Evolutionary conservation across 345 rosid species (phyloP).

Genomic region (Eutrema heterophyllum): DNA sequence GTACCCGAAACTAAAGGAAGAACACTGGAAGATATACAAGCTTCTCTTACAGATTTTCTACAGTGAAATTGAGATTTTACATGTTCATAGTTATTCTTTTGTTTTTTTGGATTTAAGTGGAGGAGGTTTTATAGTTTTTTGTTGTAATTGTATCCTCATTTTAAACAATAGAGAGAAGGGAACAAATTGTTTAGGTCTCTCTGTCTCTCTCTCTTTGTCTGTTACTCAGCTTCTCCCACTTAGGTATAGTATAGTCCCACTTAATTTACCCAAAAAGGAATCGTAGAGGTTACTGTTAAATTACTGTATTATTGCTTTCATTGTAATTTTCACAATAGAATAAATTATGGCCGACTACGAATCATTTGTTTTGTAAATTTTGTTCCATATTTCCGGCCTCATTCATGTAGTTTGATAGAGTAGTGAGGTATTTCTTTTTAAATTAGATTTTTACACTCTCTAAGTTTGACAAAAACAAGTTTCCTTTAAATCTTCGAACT

Average conservation of each 20-base stretch:
- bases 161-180: slow-evolving; percentile 3
- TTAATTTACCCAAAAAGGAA: not conserved
- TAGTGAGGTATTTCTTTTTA: not conserved
- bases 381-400: not conserved
- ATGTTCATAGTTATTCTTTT: not conserved
- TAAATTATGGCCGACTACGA: no score
- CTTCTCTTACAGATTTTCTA: slow-evolving; percentile 32
- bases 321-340: not conserved
- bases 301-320: not conserved
- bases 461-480: not conserved
- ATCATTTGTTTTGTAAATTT: not conserved
- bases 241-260: slow-evolving; percentile 6
- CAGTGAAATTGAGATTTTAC: slow-evolving; percentile 12
- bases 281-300: not conserved
- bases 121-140: slow-evolving; percentile 19
- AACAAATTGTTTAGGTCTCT: not conserved
- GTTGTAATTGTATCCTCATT: slow-evolving; percentile 13
- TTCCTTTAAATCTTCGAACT: not conserved
- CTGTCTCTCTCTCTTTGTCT: not conserved
- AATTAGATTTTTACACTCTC: not conserved
- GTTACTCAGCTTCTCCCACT: not conserved
- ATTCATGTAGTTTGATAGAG: not conserved
- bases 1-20: slow-evolving; percentile 65
- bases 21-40: slow-evolving; percentile 57
- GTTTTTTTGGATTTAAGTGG: not conserved